These are phyloP conservation scores for Uromyces viciae-fabae DNA, from an alignment of 1,284 basidiomycete genomes.

Conservation along the genomic window DNA sequence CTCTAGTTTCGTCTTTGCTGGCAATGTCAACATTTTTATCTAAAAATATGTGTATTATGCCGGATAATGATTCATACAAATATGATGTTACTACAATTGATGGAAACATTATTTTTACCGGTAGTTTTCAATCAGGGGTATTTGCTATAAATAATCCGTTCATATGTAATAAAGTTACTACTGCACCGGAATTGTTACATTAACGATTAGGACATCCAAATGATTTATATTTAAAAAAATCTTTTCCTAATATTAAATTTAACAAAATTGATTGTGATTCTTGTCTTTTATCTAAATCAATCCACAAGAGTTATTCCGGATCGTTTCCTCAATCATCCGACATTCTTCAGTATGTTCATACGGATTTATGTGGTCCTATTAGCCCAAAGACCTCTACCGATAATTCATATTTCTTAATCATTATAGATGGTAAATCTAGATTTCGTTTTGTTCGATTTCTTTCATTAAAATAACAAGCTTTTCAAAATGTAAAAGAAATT, in stretches of 20 bases:
- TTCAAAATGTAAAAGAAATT: not conserved
- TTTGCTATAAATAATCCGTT: not conserved
- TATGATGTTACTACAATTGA: not conserved
- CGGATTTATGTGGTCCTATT: constrained; percentile 22
- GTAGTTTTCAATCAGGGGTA: not conserved
- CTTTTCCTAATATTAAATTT: not conserved
- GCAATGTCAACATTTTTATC: not conserved
- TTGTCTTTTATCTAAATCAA: constrained; percentile 11
- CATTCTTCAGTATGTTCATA: constrained; percentile 9
- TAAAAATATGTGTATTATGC: not conserved
- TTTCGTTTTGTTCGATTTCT: not conserved
- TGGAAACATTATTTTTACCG: not conserved
- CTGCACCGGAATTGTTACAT: not conserved
- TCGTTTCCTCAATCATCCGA: not conserved
- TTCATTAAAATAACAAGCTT: not conserved
- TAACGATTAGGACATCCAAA: not conserved
- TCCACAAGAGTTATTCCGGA: not conserved
- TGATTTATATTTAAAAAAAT: not conserved
- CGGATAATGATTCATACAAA: not conserved
- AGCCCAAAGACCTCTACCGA: not conserved
- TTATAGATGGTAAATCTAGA: constrained; percentile 7
- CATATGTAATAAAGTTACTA: too few species aligned
- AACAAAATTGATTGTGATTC: not conserved
- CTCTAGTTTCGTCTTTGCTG: not conserved
- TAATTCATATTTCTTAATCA: not conserved